phyloP scores from a whole-genome alignment of 2,329 filamentous ascomycete genomes.

The Ustilaginoidea virens region DNA sequence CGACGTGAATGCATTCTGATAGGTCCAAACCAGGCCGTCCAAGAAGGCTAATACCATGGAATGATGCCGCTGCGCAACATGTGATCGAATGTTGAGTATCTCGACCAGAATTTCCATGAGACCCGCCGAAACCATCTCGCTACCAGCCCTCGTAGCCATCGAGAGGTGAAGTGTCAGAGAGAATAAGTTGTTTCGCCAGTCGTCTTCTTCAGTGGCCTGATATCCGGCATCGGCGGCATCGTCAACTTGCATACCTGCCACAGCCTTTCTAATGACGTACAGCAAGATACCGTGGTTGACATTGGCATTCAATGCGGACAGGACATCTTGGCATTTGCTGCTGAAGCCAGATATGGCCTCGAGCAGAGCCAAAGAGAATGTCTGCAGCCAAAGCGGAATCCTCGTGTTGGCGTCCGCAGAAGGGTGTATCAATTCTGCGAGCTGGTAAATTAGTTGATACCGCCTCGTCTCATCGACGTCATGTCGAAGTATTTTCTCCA shows the following conservation, averaged over 20 bases:
- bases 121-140: slow-evolving; percentile 76
- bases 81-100: slow-evolving; percentile 68
- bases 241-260: slow-evolving; percentile 59
- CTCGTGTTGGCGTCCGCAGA: slow-evolving; percentile 50
- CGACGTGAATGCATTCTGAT: slow-evolving; percentile 69
- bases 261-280: slow-evolving; percentile 81
- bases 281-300: slow-evolving; percentile 93
- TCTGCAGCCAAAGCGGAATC: slow-evolving; percentile 65
- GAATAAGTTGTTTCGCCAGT: slow-evolving; percentile 85
- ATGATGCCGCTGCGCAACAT: slow-evolving; percentile 69
- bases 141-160: slow-evolving; percentile 56
- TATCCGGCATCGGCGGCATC: slow-evolving; percentile 36
- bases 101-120: slow-evolving; percentile 84
- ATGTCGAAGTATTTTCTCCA: slow-evolving; percentile 71
- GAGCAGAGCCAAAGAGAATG: slow-evolving; percentile 63
- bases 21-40: slow-evolving; percentile 73
- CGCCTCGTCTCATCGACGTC: slow-evolving; percentile 82
- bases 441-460: slow-evolving; percentile 80
- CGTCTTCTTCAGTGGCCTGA: slow-evolving; percentile 54
- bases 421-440: slow-evolving; percentile 82
- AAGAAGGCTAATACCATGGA: slow-evolving; percentile 75
- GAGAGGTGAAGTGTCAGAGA: slow-evolving; percentile 73
- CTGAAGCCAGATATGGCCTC: slow-evolving; percentile 76
- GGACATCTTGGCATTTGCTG: slow-evolving; percentile 63
- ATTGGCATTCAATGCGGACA: slow-evolving; percentile 82